A percentile compares a stretch with the other conserved stretches of the same genome.
Conservation (phyloP, 306 rosid genomes). For the Sechiopsis laciniata region DNA sequence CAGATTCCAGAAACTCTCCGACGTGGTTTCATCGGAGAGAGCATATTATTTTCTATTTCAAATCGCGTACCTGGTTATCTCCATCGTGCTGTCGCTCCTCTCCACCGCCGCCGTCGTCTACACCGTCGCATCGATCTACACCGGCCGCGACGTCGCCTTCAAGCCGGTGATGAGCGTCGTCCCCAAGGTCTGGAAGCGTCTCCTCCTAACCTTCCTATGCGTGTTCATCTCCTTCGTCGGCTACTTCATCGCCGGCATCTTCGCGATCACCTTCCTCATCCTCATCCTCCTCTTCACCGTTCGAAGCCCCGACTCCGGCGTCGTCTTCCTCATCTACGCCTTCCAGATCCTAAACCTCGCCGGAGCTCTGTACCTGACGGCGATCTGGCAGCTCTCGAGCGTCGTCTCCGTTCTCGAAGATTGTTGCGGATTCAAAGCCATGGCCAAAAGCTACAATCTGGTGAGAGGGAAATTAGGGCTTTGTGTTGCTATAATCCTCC, state of each 20-base stretch:
- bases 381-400: conserved; percentile 64
- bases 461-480: conserved; percentile 52
- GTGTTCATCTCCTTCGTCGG: conserved; percentile 14
- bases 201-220: conserved; percentile 18
- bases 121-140: conserved; percentile 34
- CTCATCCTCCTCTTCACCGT: conserved; percentile 29
- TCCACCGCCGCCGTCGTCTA: conserved; percentile 36
- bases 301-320: background rate
- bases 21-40: conserved; percentile 22
- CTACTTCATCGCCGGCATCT: conserved; percentile 33
- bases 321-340: background rate
- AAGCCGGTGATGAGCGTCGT: conserved; percentile 22
- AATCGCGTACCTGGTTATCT: conserved; percentile 26
- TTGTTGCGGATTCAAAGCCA: conserved; percentile 49
- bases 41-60: conserved; percentile 27
- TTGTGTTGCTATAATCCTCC: conserved; percentile 26
- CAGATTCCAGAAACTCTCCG: conserved; percentile 7
- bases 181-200: conserved; percentile 11
- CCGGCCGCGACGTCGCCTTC: conserved; percentile 21
- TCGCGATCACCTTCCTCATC: conserved; percentile 46
- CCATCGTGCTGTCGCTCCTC: conserved; percentile 30
- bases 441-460: conserved; percentile 53
- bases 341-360: conserved; percentile 20
- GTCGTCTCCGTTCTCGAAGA: conserved; percentile 76
- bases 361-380: conserved; percentile 47